Evolutionary conservation across 1,284 basidiomycete genomes (phyloP), one percentile per base, ranked within the genome.

Genomic region (Tremellales sp.): DNA sequence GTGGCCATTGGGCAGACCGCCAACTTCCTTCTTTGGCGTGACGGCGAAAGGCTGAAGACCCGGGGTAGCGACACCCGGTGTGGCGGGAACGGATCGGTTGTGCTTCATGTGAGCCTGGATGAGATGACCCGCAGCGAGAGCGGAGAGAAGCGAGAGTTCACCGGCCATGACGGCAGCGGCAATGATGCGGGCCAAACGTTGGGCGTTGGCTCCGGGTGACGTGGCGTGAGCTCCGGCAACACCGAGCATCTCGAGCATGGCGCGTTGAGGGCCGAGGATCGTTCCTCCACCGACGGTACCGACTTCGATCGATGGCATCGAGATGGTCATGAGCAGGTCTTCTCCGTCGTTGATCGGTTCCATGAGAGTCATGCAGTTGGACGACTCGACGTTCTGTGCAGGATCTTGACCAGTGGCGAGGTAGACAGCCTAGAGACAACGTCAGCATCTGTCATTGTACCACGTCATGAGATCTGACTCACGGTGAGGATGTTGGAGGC

Each of bases 331-430:
- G 47, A 97, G 81, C 4, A 98, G 80, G 70, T 99, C 96, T 64
- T 89, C 79, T 50, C 86, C 91, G 59, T 86, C 82, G 76, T 97
- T 97, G 37, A 83, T 84, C 45, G 96, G 77, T 92, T 93, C 53
- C 93, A 97, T 97, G 46, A 96, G 77, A 6, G 93, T 98, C 79
- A 99, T 97, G 75, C 96, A 99, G 72, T 90, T 94, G 46, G 91
- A 94, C 56, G 89, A 93, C 78, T 97, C 96, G 22, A 99, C 94
- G 73, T 97, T 97, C 78, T 98, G 94, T 15, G 96, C 96, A 2
- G 96, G 96, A 68, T 99, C 96, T 77, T 99, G 96, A 21, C 96
- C 96, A 41, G 91, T 94, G 17, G 96, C 96, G 53, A 99, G 78
- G 79, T 87, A 98, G 58, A 98, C 80, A 6, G 96, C 91, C 41